Conservation (phyloP, 2,329 filamentous ascomycete species). For the Pseudogymnoascus sp. region DNA sequence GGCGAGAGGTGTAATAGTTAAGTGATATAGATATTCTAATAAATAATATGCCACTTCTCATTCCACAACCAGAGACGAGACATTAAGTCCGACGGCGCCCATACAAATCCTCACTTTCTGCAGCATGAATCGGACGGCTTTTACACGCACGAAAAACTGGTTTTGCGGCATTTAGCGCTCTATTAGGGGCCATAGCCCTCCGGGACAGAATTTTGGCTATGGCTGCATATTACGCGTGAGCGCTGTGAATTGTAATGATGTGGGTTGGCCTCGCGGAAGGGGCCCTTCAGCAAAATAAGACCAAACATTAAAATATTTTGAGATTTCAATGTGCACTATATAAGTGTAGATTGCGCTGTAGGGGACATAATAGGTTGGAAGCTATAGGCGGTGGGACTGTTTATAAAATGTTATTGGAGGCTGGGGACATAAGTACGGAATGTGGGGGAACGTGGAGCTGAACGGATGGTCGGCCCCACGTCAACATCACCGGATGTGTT, state of each 20-base stretch:
- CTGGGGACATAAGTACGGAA: background rate
- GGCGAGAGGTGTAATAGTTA: slow-evolving; percentile 27
- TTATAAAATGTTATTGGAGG: background rate
- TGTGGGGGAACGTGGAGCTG: background rate
- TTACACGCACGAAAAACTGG: background rate
- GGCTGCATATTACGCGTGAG: background rate
- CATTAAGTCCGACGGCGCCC: background rate
- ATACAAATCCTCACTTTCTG: background rate
- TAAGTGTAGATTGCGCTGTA: too few species aligned
- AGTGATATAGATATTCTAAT: background rate
- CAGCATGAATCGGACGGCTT: background rate
- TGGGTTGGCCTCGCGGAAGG: background rate
- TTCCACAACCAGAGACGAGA: background rate
- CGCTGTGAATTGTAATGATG: background rate
- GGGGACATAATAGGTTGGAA: too few species aligned
- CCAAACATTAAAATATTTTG: background rate
- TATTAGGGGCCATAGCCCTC: background rate
- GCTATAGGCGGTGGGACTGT: background rate
- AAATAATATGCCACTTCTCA: background rate
- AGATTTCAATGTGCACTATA: background rate
- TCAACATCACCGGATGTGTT: background rate
- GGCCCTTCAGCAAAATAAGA: background rate
- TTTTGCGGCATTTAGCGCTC: background rate
- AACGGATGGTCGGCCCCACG: background rate
- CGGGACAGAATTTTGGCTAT: background rate